phyloP scores from a whole-genome alignment of 805 yeast genomes.

The Saturnispora sanitii region DNA sequence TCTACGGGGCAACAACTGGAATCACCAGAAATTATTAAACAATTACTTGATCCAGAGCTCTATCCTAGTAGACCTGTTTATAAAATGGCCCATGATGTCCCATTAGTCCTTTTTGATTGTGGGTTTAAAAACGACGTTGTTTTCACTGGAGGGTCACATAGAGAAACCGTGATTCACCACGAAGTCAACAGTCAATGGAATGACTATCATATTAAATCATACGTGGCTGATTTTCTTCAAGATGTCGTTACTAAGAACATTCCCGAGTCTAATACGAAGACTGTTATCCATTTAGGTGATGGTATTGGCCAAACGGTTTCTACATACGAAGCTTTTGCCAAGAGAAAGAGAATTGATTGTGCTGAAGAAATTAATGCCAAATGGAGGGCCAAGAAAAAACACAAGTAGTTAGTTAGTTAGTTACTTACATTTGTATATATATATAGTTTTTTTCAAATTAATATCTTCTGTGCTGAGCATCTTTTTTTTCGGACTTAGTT shows the following conservation, averaged over 20 bases:
- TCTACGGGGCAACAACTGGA: constrained; percentile 76
- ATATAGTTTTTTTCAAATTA: not conserved
- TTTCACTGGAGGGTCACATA: constrained; percentile 41
- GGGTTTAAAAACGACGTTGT: constrained; percentile 45
- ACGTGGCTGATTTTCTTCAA: constrained; percentile 42
- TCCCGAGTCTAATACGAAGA: constrained; percentile 10
- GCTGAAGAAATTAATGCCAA: constrained; percentile 63
- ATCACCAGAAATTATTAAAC: constrained; percentile 42
- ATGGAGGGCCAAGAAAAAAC: constrained; percentile 30
- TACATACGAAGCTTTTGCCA: constrained; percentile 45
- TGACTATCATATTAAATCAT: constrained; percentile 48
- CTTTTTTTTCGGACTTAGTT: not conserved
- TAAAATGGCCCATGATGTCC: constrained; percentile 85
- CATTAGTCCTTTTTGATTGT: constrained; percentile 81
- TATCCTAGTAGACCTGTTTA: constrained; percentile 65
- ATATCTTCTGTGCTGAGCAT: not conserved
- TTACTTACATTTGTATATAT: not conserved
- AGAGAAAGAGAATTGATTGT: constrained; percentile 51
- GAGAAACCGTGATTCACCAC: constrained; percentile 32
- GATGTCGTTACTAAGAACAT: constrained; percentile 28
- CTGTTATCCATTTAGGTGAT: constrained; percentile 50
- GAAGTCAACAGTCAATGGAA: constrained; percentile 41
- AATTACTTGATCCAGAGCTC: constrained; percentile 46
- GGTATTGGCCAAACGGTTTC: constrained; percentile 59
- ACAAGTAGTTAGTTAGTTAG: not conserved